Base-by-base conservation (phyloP, 2,329 filamentous ascomycete genomes). In the Aspergillus puulaauensis region DNA sequence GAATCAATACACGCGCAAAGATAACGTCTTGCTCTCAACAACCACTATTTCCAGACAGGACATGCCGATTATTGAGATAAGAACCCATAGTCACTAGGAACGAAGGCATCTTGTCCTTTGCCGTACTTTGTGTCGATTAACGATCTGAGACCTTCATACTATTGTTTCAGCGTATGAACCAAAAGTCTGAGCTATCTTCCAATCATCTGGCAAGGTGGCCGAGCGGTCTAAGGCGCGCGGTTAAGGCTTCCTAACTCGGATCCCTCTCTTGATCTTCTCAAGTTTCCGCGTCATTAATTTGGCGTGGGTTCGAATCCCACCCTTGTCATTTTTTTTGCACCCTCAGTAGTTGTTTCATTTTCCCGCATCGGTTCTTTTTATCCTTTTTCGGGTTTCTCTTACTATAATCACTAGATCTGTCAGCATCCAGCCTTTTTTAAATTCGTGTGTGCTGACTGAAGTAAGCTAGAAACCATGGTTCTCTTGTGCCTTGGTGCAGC, bases 221-320 rank as follows among this genome's bases (percentile, higher is more conserved):
- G 56, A 58, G 56, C 56, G 56, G 56, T 58, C 56, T 58, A 58
- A 58, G 56, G 56, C 56, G 56, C 56, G 56, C 56, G 56, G 56
- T 58, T 58, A 58, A 58, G 56, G 56, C 39, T 41, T 54, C 50
- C 45, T 27, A 52, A 58, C 35, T 58, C 51, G 56, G 43, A 58
- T 57, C 56, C 51, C 37, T 41, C 15, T 51, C 52, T 54, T 58
- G 37, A 27, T 31, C 27, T 41, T 51, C 19, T 46, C 51, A 54
- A 58, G 56, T 58, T 58, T 58, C 56, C 56, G 56, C 56, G 56
- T 58, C 56, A 58, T 58, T 58, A 58, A 58, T 58, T 58, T 58
- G 56, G 56, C 56, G 56, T 58, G 56, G 56, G 56, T 58, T 58
- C 56, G 56, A 58, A 58, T 58, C 56, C 56, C 56, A 58, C 56